phyloP scores from a whole-genome alignment of 208 protist genomes.

The Leishmania mexicana region DNA sequence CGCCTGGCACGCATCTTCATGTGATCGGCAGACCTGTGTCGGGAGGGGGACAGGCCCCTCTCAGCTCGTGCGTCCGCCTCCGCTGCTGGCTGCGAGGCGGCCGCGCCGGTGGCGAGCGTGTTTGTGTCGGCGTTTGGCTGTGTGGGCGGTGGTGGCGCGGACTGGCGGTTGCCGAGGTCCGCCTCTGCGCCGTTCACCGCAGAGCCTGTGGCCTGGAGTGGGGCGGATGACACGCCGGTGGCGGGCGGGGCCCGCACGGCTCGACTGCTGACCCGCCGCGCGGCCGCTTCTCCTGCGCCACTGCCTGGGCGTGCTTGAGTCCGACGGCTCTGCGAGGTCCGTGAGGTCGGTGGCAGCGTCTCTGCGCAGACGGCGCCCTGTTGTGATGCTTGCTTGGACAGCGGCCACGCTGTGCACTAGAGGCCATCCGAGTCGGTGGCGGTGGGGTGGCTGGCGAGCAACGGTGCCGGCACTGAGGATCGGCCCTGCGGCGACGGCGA shows the following conservation, averaged over 20 bases:
- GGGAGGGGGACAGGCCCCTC: background rate
- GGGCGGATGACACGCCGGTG: background rate
- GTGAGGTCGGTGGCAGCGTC: conserved; percentile 16
- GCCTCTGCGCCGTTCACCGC: background rate
- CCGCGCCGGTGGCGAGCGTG: background rate
- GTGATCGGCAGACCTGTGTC: conserved; percentile 22
- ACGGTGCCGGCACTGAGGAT: conserved; percentile 39
- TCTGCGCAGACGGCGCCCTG: background rate
- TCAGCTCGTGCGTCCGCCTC: background rate
- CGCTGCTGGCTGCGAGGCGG: background rate
- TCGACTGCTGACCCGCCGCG: background rate
- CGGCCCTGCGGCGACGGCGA: background rate
- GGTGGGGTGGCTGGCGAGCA: conserved; percentile 44
- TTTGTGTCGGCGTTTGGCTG: conserved; percentile 14
- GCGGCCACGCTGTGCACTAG: conserved; percentile 36
- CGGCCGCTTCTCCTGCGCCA: conserved; percentile 29
- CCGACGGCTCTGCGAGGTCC: conserved; percentile 55
- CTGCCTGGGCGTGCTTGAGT: conserved; percentile 34
- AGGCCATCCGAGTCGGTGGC: conserved; percentile 53
- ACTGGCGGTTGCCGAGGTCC: conserved; percentile 17
- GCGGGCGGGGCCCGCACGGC: background rate
- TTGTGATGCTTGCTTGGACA: background rate
- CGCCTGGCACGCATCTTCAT: conserved; percentile 16
- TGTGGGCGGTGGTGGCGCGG: conserved; percentile 7
- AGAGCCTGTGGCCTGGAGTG: background rate